Percentiles rank a stretch among this genome's conserved stretches.
These are phyloP conservation scores for Penicillium parvum DNA, from an alignment of 495 filamentous ascomycete genomes.

Conservation along the genomic window DNA sequence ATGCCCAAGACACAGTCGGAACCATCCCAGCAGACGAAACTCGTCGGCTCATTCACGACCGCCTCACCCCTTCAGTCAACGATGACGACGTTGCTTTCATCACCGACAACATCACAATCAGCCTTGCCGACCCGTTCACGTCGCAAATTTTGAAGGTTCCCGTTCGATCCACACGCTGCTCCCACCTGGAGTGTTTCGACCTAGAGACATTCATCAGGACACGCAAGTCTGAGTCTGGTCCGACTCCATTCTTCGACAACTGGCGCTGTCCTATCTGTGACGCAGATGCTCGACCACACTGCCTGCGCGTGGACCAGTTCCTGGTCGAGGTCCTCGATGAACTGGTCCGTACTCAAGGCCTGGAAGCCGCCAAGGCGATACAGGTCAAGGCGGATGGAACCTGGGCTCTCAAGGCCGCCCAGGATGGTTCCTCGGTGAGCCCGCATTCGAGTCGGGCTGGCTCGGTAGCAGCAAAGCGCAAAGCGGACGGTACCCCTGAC, in stretches of 20 bases:
- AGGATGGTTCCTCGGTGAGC: conserved; percentile 26
- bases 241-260: conserved; percentile 61
- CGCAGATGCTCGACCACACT: conserved; percentile 66
- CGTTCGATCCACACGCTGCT: conserved; percentile 57
- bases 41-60: conserved; percentile 32
- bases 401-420: conserved; percentile 46
- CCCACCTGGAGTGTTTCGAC: conserved; percentile 84
- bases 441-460: no score
- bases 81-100: conserved; percentile 67
- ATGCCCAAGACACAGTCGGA: conserved; percentile 41
- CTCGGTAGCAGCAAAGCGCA: conserved; percentile 11
- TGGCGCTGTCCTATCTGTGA: conserved; percentile 83
- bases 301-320: conserved; percentile 65
- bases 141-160: conserved; percentile 64
- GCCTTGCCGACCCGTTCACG: conserved; percentile 73
- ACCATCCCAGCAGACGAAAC: conserved; percentile 25
- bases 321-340: conserved; percentile 52
- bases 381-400: conserved; percentile 52
- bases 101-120: conserved; percentile 60
- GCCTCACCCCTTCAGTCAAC: conserved; percentile 34
- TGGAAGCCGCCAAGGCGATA: conserved; percentile 51
- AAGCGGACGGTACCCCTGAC: neutral
- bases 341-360: conserved; percentile 36
- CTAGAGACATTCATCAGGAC: conserved; percentile 73
- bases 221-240: conserved; percentile 42